A percentile compares a stretch with the other conserved stretches of the same genome.
Conservation (phyloP, 1,139 yeast genomes). For the Yamadazyma jaroonii region DNA sequence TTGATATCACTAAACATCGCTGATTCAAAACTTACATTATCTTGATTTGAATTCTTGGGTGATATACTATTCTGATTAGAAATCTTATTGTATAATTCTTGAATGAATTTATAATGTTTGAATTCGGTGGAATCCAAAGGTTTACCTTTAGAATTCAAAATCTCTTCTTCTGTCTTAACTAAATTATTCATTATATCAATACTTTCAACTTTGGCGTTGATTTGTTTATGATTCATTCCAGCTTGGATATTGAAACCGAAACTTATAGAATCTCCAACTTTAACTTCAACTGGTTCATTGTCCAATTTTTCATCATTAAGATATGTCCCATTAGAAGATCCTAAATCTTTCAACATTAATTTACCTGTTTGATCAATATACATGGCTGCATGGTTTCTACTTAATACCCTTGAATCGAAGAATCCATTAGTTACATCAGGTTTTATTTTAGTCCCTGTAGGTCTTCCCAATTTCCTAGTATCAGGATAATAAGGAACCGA, state of each 20-base stretch:
- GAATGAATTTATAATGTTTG: conserved; percentile 44
- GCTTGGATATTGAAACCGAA: conserved; percentile 90
- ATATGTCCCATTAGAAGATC: conserved; percentile 93
- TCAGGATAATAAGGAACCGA: conserved; percentile 82
- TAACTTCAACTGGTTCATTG: conserved; percentile 61
- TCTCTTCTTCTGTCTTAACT: conserved; percentile 15
- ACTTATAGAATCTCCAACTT: conserved; percentile 76
- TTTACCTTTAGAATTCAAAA: conserved; percentile 4
- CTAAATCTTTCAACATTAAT: conserved; percentile 78
- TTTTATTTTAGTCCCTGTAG: conserved; percentile 66
- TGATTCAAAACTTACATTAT: conserved; percentile 46
- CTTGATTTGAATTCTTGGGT: conserved; percentile 8
- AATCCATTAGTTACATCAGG: conserved; percentile 86
- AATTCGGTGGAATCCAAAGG: conserved; percentile 27
- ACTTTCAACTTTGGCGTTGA: conserved; percentile 75
- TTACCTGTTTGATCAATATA: conserved; percentile 72
- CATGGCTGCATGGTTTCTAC: conserved; percentile 91
- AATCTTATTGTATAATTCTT: conserved; percentile 27
- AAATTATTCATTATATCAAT: conserved; percentile 54
- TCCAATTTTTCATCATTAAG: conserved; percentile 72
- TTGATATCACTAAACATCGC: conserved; percentile 79
- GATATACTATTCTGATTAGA: conserved; percentile 5
- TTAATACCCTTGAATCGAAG: conserved; percentile 89
- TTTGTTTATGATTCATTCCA: conserved; percentile 79
- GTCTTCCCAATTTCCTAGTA: conserved; percentile 84